These are phyloP conservation scores for Arthrobotrys iridis DNA, from an alignment of 2,329 filamentous ascomycete genomes.

Conservation along the genomic window DNA sequence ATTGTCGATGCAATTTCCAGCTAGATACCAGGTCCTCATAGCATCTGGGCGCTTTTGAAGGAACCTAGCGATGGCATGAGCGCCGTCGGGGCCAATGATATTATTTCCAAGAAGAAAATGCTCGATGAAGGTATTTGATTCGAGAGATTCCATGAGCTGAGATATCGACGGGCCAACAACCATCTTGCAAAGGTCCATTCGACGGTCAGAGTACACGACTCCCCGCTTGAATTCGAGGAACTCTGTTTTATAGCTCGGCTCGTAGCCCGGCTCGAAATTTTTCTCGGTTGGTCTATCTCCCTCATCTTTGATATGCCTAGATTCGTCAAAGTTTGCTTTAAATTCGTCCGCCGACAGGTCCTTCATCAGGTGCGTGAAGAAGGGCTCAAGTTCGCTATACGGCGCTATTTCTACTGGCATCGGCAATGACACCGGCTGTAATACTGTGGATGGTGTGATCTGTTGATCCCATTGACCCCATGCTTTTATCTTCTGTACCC, in stretches of 20 bases:
- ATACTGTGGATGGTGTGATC: conserved; percentile 59
- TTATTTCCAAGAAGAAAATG: conserved; percentile 69
- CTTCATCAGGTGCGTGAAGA: conserved; percentile 60
- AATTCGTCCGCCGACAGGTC: conserved; percentile 55
- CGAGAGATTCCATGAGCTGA: conserved; percentile 66
- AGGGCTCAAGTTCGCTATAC: conserved; percentile 59
- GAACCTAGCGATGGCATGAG: conserved; percentile 64
- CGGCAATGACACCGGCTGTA: conserved; percentile 60
- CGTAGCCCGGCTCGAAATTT: conserved; percentile 53
- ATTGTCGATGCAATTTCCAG: conserved; percentile 67
- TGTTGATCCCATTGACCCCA: conserved; percentile 61
- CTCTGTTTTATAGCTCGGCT: conserved; percentile 60
- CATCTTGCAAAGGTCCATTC: conserved; percentile 69
- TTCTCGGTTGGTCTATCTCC: not conserved
- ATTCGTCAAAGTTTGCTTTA: conserved; percentile 53
- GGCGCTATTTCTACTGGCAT: conserved; percentile 61
- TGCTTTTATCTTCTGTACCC: conserved; percentile 44
- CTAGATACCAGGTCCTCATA: conserved; percentile 69
- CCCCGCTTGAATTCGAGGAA: conserved; percentile 62
- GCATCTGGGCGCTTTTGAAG: conserved; percentile 63
- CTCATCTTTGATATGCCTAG: conserved; percentile 27
- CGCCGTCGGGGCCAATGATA: conserved; percentile 66
- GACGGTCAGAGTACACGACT: conserved; percentile 66
- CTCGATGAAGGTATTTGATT: conserved; percentile 64
- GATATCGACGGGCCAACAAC: conserved; percentile 67